Evolutionary conservation across 768 basidiomycete species (phyloP), one percentile per base, ranked within the genome.

Genomic region (Clathrus columnatus): DNA sequence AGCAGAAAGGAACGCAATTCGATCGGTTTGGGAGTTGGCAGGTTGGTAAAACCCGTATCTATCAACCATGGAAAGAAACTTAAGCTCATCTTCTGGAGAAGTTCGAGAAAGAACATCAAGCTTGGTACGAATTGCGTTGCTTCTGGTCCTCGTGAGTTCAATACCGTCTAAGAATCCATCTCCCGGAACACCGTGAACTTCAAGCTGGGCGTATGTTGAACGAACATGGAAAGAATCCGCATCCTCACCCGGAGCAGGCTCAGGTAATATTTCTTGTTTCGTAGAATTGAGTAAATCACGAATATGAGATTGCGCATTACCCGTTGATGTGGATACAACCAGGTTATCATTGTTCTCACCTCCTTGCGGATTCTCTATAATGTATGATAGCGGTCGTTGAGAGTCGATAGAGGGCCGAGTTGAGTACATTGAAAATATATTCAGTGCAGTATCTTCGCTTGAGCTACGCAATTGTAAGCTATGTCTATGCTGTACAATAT

Each of bases 101-200:
- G 14, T 87, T 83, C 43, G 79, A 76, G 42, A 73, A 74, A 4
- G 82, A 43, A 11, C 36, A 41, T 76, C 72, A 29, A 81, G 61
- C 60, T 87, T 85, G 60, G 79, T 85, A 54, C 78, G 72, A 61
- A 73, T 82, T 18, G 64, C 64, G 50, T 78, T 76, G 59, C 82
- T 67, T 62, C 86, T 74, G 21, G 90, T 87, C 57, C 95, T 79
- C 24, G 94, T 98, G 32, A 91, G 83, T 70, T 98, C 95, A 6
- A 95, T 78, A 32, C 95, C 95, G 61, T 95, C 92, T 62, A 91
- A 88, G 69, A 84, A 91, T 0, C 95, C 95, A 65, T 98, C 95
- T 2, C 94, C 93, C 64, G 82, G 87, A 32, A 97, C 94, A n/a
- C 95, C 95, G 43, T 79, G 79, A 8, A 79, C 72, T 48, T 97